Evolutionary conservation across 805 yeast genomes (phyloP).

Genomic region (Hanseniaspora occidentalis): DNA sequence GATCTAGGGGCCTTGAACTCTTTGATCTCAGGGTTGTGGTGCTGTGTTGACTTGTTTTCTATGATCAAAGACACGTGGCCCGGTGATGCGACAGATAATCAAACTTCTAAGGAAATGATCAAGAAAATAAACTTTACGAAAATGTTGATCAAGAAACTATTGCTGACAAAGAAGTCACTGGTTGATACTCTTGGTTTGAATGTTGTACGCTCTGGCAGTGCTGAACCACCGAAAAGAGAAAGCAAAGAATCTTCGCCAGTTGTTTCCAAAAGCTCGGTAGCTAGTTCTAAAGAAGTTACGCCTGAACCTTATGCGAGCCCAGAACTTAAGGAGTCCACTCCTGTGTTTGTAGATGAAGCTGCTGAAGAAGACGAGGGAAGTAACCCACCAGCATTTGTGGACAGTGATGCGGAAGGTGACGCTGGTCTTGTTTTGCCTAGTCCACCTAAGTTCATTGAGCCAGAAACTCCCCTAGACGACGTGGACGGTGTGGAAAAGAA

Average conservation of each 20-base stretch:
- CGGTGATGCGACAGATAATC: neutral
- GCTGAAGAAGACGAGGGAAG: conserved; percentile 3
- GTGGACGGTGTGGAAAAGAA: no score
- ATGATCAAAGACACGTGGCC: neutral
- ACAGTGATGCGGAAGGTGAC: conserved; percentile 4
- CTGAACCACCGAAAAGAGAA: neutral
- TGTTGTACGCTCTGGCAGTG: no score
- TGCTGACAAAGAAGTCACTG: conserved; percentile 1
- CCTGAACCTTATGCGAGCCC: neutral
- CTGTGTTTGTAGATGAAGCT: neutral
- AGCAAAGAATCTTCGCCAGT: no score
- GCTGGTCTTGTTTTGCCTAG: neutral
- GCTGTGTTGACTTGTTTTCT: conserved; percentile 11
- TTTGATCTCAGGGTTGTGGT: conserved; percentile 21
- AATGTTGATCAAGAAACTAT: conserved; percentile 2
- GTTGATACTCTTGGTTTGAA: neutral
- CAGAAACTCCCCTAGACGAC: no score
- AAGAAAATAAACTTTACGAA: conserved; percentile 1
- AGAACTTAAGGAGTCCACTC: conserved; percentile 2
- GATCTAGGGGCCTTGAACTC: conserved; percentile 7
- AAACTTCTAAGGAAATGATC: conserved; percentile 1
- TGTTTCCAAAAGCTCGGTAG: no score
- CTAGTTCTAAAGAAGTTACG: neutral
- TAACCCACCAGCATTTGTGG: conserved; percentile 6
- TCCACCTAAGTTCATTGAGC: neutral